Percentiles rank a stretch among this genome's conserved stretches.
Conservation (phyloP, 2,329 filamentous ascomycete species). For the Botrytis pseudocinerea region DNA sequence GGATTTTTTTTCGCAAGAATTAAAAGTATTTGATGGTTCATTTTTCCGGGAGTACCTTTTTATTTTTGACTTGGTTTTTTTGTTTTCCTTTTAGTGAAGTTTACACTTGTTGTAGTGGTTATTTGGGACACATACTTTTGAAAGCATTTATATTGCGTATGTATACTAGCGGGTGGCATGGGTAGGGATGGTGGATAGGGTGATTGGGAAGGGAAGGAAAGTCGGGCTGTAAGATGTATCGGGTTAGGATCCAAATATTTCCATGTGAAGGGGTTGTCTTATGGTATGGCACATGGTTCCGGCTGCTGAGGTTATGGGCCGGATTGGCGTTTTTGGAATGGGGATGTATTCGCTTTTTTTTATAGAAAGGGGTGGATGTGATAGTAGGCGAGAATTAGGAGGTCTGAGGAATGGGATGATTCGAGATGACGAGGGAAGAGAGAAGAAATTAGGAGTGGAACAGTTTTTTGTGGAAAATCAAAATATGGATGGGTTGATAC, state of each 20-base stretch:
- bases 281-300: background rate
- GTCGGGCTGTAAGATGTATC: background rate
- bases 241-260: conserved; percentile 9
- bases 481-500: background rate
- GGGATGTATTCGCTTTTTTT: conserved; percentile 1
- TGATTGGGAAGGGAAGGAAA: background rate
- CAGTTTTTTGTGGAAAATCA: background rate
- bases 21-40: conserved; percentile 12
- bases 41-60: conserved; percentile 7
- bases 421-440: too few species aligned
- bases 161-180: conserved; percentile 16
- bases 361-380: background rate
- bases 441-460: background rate
- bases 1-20: conserved; percentile 11
- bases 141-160: conserved; percentile 9
- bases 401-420: background rate
- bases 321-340: conserved; percentile 14
- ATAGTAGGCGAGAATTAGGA: background rate
- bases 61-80: background rate
- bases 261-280: conserved; percentile 10
- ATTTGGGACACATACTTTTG: conserved; percentile 15
- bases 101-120: conserved; percentile 11
- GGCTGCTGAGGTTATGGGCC: background rate
- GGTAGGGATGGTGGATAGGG: background rate
- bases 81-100: background rate